These are phyloP conservation scores for Vachellia pachyceras DNA, from an alignment of 306 rosid genomes.

Conservation along the genomic window DNA sequence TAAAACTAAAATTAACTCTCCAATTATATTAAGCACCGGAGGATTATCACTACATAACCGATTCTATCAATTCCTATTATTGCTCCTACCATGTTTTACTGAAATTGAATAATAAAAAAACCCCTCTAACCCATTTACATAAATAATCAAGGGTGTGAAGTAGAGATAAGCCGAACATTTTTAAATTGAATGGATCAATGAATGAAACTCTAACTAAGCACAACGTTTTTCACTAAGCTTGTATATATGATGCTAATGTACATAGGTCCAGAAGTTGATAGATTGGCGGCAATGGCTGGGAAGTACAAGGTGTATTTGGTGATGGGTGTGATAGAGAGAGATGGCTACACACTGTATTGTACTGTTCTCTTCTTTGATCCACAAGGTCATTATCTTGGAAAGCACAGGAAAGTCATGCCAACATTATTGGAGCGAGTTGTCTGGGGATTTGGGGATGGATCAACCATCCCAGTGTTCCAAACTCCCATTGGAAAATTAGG, in stretches of 20 bases:
- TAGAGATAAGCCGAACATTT: too few species aligned
- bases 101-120: too few species aligned
- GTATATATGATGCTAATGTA: conserved; percentile 1
- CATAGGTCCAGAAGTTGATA: conserved; percentile 91
- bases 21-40: too few species aligned
- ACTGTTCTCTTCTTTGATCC: conserved; percentile 84
- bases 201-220: not conserved
- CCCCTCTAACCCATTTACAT: too few species aligned
- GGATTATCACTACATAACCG: too few species aligned
- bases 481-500: conserved; percentile 93
- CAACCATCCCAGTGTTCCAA: conserved; percentile 89
- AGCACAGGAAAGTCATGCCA: conserved; percentile 95
- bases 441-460: conserved; percentile 99
- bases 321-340: conserved; percentile 93
- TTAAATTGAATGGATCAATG: not conserved
- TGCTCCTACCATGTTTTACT: too few species aligned
- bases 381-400: conserved; percentile 86
- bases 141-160: too few species aligned
- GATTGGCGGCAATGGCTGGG: conserved; percentile 93
- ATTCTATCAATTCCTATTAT: too few species aligned
- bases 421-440: conserved; percentile 78
- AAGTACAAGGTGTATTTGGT: conserved; percentile 83
- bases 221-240: not conserved
- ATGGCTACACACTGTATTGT: conserved; percentile 92
- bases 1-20: too few species aligned